Evolutionary conservation across 140 eudicot species (phyloP), one percentile per base, ranked within the genome.

Genomic region (Oenanthe javanica): DNA sequence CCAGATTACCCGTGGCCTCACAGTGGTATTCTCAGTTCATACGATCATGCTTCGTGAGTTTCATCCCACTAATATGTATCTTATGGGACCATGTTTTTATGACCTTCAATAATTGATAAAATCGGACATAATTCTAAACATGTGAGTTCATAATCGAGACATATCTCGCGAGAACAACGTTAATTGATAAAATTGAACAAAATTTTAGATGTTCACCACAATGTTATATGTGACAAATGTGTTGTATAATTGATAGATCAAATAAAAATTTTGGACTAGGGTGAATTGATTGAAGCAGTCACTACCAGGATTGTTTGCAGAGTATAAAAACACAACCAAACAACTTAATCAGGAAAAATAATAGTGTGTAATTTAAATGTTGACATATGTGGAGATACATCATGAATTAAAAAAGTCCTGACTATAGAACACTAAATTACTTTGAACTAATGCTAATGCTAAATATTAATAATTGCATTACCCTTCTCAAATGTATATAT

Each of bases 1-100:
- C 84, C 93, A 8, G 84, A 57, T 82, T 89, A 89, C 66, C 91
- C 91, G 3, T 89, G 93, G 93, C 93, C 93, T 23, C 93, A 89
- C 84, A 81, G 80, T 48, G 93, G 93, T 84, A 87, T 89, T 79
- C 93, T 89, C 54, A 84, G 88, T 82, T 89, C 93, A 55, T 89
- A 87, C 43, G 93, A 87, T 78, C 93, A 89, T 84, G 84, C 86
- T 49, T 85, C 88, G 91, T 89, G 79, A 82, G 93, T 84, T 75
- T 48, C 79, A 75, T 23, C 36, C 45, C 49, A 23, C 76, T 31
- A 71, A 6, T 14, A 70, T 40, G 19, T 71, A 13, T 16, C 45
- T 67, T 13, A 27, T 1, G 19, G 8, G 1, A 27, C 43, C 72
- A 66, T 7, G 40, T 36, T 64, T 64, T n/a, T 11, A 31, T 14